phyloP scores from a whole-genome alignment of 306 rosid species.

The Inga laurina region DNA sequence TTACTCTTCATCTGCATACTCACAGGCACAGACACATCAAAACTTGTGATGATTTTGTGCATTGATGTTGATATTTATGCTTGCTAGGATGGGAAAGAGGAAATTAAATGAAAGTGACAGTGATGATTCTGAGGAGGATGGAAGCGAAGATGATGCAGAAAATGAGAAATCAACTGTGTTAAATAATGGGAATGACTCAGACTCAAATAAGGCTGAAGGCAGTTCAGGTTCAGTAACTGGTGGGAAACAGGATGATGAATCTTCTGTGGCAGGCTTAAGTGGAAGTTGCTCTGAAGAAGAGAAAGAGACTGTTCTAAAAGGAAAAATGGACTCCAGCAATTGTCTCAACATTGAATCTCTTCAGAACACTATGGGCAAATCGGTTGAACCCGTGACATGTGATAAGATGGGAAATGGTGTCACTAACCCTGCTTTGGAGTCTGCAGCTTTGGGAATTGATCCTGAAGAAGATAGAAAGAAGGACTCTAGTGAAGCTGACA shows the following conservation, averaged over 20 bases:
- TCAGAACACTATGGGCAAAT: conserved; percentile 9
- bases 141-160: conserved; percentile 44
- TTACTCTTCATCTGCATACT: neutral
- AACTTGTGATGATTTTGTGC: neutral
- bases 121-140: conserved; percentile 64
- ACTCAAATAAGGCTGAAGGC: conserved; percentile 59
- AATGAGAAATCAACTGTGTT: conserved; percentile 58
- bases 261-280: conserved; percentile 50
- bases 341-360: conserved; percentile 25
- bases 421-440: conserved; percentile 37
- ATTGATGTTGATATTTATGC: conserved; percentile 33
- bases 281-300: conserved; percentile 86
- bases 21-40: neutral
- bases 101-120: conserved; percentile 66
- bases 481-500: conserved; percentile 36
- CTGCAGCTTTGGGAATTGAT: conserved; percentile 31
- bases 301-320: conserved; percentile 50
- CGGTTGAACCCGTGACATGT: conserved; percentile 30
- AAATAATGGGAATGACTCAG: conserved; percentile 51
- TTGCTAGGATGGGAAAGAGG: conserved; percentile 88
- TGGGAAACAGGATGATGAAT: conserved; percentile 47
- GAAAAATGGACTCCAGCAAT: conserved; percentile 37
- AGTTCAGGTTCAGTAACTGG: conserved; percentile 72
- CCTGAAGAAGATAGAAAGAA: conserved; percentile 40
- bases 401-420: conserved; percentile 33